These are phyloP conservation scores for Pinus albicaulis DNA, from an alignment of 75 land plant species.

Conservation along the genomic window DNA sequence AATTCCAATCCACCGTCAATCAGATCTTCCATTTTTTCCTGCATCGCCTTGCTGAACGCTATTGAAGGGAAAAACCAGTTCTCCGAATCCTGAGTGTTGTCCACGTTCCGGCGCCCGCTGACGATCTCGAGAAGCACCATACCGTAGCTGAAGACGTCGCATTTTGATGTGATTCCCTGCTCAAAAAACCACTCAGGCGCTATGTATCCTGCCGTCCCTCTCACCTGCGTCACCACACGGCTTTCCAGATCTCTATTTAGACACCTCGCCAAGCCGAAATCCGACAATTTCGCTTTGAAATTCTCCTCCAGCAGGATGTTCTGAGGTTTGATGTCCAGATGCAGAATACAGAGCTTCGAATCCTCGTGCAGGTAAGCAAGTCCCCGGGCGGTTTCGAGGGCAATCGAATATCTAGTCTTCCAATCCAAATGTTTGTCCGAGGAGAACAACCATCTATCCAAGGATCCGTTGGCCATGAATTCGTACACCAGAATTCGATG, in stretches of 20 bases:
- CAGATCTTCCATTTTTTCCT: background rate
- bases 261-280: constrained; percentile 73
- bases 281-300: constrained; percentile 87
- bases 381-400: constrained; percentile 55
- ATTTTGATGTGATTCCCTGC: background rate
- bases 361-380: constrained; percentile 61
- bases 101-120: background rate
- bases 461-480: constrained; percentile 13
- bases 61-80: background rate
- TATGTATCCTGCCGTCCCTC: constrained; percentile 86
- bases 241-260: constrained; percentile 58
- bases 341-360: constrained; percentile 74
- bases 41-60: background rate
- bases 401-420: constrained; percentile 43
- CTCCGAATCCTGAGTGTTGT: background rate
- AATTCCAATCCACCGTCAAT: background rate
- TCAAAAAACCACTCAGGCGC: constrained; percentile 72
- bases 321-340: constrained; percentile 79
- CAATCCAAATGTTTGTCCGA: constrained; percentile 28
- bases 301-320: constrained; percentile 76
- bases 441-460: background rate
- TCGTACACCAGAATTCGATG: constrained; percentile 32
- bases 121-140: background rate
- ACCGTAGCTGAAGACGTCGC: background rate
- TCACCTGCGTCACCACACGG: constrained; percentile 60